A percentile compares a stretch with the other conserved stretches of the same genome.
Evolutionary conservation across 2,329 filamentous ascomycete genomes (phyloP).

Genomic region (Arthrobotrys sphaeroides): DNA sequence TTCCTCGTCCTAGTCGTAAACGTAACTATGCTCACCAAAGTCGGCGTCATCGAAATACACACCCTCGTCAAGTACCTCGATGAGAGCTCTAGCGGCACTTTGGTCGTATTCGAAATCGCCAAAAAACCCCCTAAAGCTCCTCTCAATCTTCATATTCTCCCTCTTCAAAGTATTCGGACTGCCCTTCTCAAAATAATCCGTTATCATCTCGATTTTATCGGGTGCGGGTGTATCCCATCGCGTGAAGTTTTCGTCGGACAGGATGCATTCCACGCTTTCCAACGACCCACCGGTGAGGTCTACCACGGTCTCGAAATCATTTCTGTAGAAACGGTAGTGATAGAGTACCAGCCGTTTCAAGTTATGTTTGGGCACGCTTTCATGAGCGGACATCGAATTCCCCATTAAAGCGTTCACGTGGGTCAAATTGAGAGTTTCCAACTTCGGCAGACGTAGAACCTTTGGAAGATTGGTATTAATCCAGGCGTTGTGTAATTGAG

Average conservation of each 20-base stretch:
- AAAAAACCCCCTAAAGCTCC: neutral
- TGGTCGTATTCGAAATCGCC: neutral
- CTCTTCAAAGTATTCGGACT: neutral
- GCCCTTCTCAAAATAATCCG: neutral
- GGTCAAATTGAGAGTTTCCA: neutral
- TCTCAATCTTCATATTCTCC: neutral
- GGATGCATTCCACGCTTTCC: neutral
- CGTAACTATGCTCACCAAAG: no score
- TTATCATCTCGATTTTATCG: neutral
- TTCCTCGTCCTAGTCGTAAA: no score
- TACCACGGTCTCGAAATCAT: neutral
- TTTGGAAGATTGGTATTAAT: neutral
- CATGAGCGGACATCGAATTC: neutral
- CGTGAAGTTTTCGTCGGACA: neutral
- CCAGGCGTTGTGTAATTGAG: neutral
- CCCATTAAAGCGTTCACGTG: constrained; percentile 2
- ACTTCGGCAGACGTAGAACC: neutral
- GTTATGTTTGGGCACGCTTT: neutral
- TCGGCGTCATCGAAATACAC: no score
- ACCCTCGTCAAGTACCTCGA: neutral
- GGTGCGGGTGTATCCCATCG: neutral
- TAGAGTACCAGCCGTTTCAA: neutral
- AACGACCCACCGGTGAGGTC: neutral
- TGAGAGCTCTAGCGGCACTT: neutral
- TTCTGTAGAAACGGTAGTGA: neutral